Evolutionary conservation across 2,329 filamentous ascomycete species (phyloP), one percentile per base, ranked within the genome.

Genomic region (Mycosphaerella sp.): DNA sequence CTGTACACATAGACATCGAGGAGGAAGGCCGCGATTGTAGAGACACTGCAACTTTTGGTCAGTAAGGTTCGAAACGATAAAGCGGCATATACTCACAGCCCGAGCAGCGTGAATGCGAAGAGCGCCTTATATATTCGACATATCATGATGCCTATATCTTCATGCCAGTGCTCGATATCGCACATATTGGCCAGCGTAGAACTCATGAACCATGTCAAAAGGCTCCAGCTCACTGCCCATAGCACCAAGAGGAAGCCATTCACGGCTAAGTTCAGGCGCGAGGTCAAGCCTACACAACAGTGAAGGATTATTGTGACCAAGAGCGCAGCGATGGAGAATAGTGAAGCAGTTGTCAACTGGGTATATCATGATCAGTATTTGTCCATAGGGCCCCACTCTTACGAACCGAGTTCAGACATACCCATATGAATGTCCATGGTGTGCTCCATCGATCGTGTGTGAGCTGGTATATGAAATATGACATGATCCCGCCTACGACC

Each of bases 401-500:
- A 18, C 46, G 21, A 32, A 9, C 8, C 39, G 16, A 30, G 35
- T 49, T 16, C 44, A 39, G 34, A 59, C 73, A 55, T 71, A 82
- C 79, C 54, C 81, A 66, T 14, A 82, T 70, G 61, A 82, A 82
- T 2, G 79, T 79, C 75, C 78, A 82, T 0, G 80, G 80, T 3
- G 79, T 68, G 41, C 70, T 71, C 66, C 74, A 79, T 43, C 73
- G 66, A 54, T 77, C 76, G 40, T 71, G 68, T 16, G 71, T 71
- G 17, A 82, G 71, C 57, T 80, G 75, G 57, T 70, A 75, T 55
- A 78, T 73, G 65, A 82, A 82, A 57, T 75, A 78, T 51, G 69
- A 68, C 65, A 81, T 73, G 44, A 82, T 77, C 27, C 68, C 70
- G 4, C 72, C 73, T 49, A 81, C 78, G 16, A 81, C 68, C 36